Conservation (phyloP, 176 grass and related monocot species). For the Thalia dealbata region DNA sequence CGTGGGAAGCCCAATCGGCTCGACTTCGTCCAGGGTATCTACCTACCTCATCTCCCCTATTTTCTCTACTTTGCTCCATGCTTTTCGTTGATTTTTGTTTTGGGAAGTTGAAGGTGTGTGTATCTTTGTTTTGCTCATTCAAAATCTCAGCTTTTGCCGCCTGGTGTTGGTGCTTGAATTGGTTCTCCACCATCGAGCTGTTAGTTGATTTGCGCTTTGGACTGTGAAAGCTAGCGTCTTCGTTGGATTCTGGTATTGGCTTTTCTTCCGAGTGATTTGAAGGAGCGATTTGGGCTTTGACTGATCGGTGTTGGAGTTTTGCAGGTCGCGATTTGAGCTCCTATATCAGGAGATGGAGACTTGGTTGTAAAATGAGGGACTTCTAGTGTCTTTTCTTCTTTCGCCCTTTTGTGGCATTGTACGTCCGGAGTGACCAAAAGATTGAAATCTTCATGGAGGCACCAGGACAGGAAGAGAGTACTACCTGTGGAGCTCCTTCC, state of each 20-base stretch:
- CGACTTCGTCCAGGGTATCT: neutral
- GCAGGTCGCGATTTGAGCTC: neutral
- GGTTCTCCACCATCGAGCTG: constrained; percentile 2
- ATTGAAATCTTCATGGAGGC: constrained; percentile 18
- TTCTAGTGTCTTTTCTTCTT: neutral
- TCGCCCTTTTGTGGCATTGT: neutral
- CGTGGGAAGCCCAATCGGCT: neutral
- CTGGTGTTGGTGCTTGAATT: neutral
- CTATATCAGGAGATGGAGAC: neutral
- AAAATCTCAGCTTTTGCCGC: constrained; percentile 6
- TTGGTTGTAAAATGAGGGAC: neutral
- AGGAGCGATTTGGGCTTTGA: neutral
- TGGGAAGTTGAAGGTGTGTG: neutral
- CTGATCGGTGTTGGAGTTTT: neutral
- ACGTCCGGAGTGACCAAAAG: neutral
- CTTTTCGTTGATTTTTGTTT: neutral
- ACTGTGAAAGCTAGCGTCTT: neutral
- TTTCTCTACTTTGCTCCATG: neutral
- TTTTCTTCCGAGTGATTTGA: neutral
- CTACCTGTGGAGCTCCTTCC: neutral
- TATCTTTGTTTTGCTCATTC: neutral
- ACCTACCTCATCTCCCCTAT: neutral
- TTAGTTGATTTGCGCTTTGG: neutral
- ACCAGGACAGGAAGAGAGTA: neutral
- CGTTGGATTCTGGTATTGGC: neutral